Conservation (phyloP, 768 basidiomycete species). For the Pulveroboletus frians region DNA sequence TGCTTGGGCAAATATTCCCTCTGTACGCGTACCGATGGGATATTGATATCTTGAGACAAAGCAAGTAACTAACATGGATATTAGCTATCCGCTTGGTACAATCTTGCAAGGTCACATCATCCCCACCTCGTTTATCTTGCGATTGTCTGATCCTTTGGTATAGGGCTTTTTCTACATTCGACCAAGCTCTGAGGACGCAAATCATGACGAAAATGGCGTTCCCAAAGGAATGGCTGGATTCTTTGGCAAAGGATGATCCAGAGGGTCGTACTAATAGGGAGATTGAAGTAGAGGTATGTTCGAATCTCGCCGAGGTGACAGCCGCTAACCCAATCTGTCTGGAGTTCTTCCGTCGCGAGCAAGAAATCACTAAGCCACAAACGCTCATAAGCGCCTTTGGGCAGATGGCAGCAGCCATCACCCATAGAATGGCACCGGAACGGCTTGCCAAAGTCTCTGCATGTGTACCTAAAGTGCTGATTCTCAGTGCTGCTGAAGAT, state of each 20-base stretch:
- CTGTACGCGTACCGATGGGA: slow-evolving; percentile 38
- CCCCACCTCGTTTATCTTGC: not conserved
- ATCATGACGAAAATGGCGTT: slow-evolving; percentile 56
- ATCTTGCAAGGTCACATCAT: slow-evolving; percentile 31
- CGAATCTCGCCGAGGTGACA: slow-evolving; percentile 9
- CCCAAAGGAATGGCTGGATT: slow-evolving; percentile 55
- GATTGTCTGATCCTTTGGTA: slow-evolving; percentile 5
- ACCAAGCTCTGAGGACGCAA: slow-evolving; percentile 40
- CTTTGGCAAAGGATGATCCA: slow-evolving; percentile 46
- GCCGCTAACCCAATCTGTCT: not conserved
- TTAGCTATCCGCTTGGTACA: slow-evolving; percentile 38
- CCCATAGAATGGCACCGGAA: slow-evolving; percentile 51
- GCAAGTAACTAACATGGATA: slow-evolving; percentile 4
- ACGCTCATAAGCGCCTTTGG: slow-evolving; percentile 62
- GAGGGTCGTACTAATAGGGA: slow-evolving; percentile 61
- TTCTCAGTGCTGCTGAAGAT: slow-evolving; percentile 67
- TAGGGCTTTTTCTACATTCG: slow-evolving; percentile 35
- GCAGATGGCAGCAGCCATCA: slow-evolving; percentile 65
- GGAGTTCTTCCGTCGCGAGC: slow-evolving; percentile 44
- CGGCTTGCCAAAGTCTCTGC: slow-evolving; percentile 46
- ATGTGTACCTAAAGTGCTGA: slow-evolving; percentile 59
- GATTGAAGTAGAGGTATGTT: slow-evolving; percentile 48
- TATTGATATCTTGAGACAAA: not conserved
- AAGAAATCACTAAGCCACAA: slow-evolving; percentile 53
- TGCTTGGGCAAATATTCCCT: slow-evolving; percentile 49